These are phyloP conservation scores for Arabidopsis lyrata DNA, from an alignment of 441 rosid species.

Conservation along the genomic window DNA sequence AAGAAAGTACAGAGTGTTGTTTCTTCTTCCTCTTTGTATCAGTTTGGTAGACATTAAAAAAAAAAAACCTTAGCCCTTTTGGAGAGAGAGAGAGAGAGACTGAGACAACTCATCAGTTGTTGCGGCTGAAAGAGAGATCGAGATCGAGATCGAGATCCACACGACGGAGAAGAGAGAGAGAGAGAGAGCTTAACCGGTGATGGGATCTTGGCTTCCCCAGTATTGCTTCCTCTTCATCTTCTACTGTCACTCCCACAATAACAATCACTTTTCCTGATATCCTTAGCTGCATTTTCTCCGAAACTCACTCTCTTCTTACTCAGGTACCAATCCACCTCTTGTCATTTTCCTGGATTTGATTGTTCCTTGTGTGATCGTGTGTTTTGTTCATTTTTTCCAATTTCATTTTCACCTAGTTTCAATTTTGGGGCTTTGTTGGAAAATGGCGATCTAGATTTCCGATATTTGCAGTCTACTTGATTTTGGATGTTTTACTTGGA, in stretches of 20 bases:
- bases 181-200: constrained; percentile 33
- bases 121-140: constrained; percentile 50
- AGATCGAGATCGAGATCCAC: constrained; percentile 50
- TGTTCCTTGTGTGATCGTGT: constrained; percentile 12
- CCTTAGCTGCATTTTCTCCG: constrained; percentile 31
- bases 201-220: constrained; percentile 39
- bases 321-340: constrained; percentile 19
- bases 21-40: constrained; percentile 39
- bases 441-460: constrained; percentile 34
- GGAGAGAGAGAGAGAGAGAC: constrained; percentile 35
- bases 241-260: constrained; percentile 45
- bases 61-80: constrained; percentile 34
- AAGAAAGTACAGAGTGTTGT: constrained; percentile 34
- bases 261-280: constrained; percentile 34
- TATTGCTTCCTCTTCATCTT: constrained; percentile 36
- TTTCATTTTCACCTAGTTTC: background rate
- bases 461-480: background rate
- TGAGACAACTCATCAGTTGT: constrained; percentile 70
- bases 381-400: background rate
- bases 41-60: constrained; percentile 42
- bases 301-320: constrained; percentile 13
- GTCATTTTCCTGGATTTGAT: constrained; percentile 22
- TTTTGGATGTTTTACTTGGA: constrained; percentile 14
- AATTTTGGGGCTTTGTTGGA: constrained; percentile 7
- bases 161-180: constrained; percentile 31